These are phyloP conservation scores for Fusarium subtropicale DNA, from an alignment of 2,329 filamentous ascomycete species.

Conservation along the genomic window DNA sequence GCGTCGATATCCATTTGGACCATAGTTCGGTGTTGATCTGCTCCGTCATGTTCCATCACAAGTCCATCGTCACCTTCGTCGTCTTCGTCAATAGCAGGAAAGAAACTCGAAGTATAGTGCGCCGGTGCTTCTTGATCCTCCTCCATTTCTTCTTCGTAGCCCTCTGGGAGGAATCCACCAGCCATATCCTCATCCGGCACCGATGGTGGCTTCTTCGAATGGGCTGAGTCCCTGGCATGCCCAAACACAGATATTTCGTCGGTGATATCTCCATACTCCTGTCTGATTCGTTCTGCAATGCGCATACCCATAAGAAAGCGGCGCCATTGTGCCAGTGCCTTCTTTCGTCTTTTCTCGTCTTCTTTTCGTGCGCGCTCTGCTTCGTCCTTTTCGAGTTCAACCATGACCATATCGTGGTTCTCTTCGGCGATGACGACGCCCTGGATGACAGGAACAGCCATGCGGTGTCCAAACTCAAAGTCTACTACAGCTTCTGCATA, in stretches of 20 bases:
- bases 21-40: not conserved
- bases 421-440: constrained; percentile 90
- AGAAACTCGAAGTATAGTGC: constrained; percentile 59
- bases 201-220: constrained; percentile 35
- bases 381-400: constrained; percentile 83
- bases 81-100: constrained; percentile 60
- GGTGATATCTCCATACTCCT: constrained; percentile 77
- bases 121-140: constrained; percentile 50
- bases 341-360: constrained; percentile 82
- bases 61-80: constrained; percentile 52
- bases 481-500: constrained; percentile 95
- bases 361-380: constrained; percentile 81
- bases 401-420: constrained; percentile 77
- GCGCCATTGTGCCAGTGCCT: constrained; percentile 81
- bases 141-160: constrained; percentile 62
- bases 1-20: constrained; percentile 2
- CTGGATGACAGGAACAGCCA: constrained; percentile 91
- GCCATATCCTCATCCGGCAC: constrained; percentile 63
- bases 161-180: constrained; percentile 71
- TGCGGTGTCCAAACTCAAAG: constrained; percentile 95
- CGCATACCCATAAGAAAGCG: constrained; percentile 88
- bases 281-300: constrained; percentile 79
- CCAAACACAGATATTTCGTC: constrained; percentile 66
- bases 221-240: constrained; percentile 53
- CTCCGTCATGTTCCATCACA: constrained; percentile 50